phyloP scores from a whole-genome alignment of 148 eudicot genomes.

The Silene latifolia region DNA sequence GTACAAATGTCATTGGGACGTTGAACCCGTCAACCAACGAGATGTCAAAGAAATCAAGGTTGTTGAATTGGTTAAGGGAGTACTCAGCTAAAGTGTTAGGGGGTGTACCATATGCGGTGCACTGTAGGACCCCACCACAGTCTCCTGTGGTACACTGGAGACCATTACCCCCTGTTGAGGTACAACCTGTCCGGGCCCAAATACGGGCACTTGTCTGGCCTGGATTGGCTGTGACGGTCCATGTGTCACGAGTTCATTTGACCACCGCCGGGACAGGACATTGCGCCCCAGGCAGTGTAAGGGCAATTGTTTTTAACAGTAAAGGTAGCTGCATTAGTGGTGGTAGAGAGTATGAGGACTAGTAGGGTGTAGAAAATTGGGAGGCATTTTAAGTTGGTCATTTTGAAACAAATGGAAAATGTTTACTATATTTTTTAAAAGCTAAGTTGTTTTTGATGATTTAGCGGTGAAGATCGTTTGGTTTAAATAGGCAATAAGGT shows the following conservation, averaged over 20 bases:
- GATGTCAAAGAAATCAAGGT: conserved; percentile 52
- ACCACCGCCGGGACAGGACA: conserved; percentile 39
- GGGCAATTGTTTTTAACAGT: conserved; percentile 27
- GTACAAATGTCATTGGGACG: conserved; percentile 43
- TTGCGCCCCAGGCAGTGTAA: conserved; percentile 35
- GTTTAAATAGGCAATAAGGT: conserved; percentile 3
- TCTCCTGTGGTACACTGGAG: conserved; percentile 42
- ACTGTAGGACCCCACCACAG: conserved; percentile 39
- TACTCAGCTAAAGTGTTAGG: conserved; percentile 45
- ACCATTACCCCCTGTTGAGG: conserved; percentile 11
- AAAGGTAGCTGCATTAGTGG: conserved; percentile 24
- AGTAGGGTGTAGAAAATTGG: not conserved
- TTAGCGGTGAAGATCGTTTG: not conserved
- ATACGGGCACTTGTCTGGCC: conserved; percentile 28
- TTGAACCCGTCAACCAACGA: conserved; percentile 52
- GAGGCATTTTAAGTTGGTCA: not conserved
- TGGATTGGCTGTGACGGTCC: conserved; percentile 25
- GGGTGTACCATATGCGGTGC: conserved; percentile 30
- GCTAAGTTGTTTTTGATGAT: not conserved
- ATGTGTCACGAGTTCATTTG: conserved; percentile 19
- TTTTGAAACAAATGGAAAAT: not conserved
- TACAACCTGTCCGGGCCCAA: conserved; percentile 48
- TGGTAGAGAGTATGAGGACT: not conserved
- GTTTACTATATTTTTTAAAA: no score
- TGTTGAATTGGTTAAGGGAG: conserved; percentile 26